Evolutionary conservation across 2,329 filamentous ascomycete genomes (phyloP).

Genomic region (Verticillium nonalfalfae): DNA sequence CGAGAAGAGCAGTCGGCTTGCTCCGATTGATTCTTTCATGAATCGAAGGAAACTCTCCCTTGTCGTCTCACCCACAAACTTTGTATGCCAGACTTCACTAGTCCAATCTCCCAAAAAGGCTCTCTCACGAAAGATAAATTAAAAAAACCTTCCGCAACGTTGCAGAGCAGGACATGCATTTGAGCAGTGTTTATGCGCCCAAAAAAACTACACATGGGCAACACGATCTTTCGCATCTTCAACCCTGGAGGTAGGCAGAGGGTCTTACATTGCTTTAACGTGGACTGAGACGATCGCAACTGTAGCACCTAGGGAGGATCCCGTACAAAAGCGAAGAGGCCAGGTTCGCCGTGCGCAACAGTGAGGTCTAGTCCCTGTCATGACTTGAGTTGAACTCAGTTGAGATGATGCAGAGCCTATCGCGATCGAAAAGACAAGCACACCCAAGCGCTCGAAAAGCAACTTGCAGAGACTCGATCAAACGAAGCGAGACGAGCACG

Average conservation of each 20-base stretch:
- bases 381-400: not conserved
- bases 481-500: not conserved
- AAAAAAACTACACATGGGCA: not conserved
- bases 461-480: conserved; percentile 11
- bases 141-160: too few species aligned
- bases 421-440: conserved; percentile 22
- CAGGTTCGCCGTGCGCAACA: conserved; percentile 21
- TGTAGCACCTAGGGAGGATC: conserved; percentile 17
- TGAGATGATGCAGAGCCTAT: conserved; percentile 14
- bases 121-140: too few species aligned
- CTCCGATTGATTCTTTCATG: too few species aligned
- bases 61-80: too few species aligned
- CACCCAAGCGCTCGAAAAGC: conserved; percentile 18
- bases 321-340: conserved; percentile 16
- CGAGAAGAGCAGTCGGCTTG: too few species aligned
- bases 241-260: conserved; percentile 14
- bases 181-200: not conserved
- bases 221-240: conserved; percentile 24
- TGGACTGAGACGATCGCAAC: not conserved
- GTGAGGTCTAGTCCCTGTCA: conserved; percentile 6
- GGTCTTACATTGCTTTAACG: not conserved
- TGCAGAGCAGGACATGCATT: not conserved
- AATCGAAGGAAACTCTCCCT: too few species aligned
- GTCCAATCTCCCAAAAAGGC: too few species aligned
- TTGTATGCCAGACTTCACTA: too few species aligned